Base-by-base conservation (phyloP, 2,329 filamentous ascomycete species). In the Neofusicoccum ribis region DNA sequence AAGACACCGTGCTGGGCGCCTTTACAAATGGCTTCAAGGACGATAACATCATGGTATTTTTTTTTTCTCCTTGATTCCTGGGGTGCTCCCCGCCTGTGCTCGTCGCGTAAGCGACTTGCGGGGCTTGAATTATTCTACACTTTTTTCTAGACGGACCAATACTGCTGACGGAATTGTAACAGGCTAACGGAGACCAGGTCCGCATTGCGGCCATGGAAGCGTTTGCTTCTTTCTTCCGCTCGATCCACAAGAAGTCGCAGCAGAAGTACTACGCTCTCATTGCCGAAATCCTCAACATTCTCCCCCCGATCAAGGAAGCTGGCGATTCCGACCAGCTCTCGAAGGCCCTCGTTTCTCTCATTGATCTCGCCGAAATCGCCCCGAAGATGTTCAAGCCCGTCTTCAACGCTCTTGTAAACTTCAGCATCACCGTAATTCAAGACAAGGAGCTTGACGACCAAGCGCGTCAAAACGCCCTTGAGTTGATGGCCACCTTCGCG, bases 401-500 rank as follows among this genome's bases (percentile, higher is more conserved):
- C n/a, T 99, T 99, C 82, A 90, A 91, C 74, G 93, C 92, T 73
- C 85, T 99, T 3, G 94, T 98, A 60, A 89, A 91, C 71, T 97
- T 99, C 80, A 94, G 90, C 76, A 89, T 98, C 67, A 92, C 91
- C 6, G 93, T 98, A 65, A 91, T 99, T 70, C 91, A 96, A 72
- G 94, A 99, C 77, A 98, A 98, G 81, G 93, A 98, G 67, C 85
- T 99, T 23, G 90, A 89, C 68, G 93, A 97, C 73, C 86, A 93
- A 70, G 91, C 92, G 67, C 89, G 95, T 67, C 95, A 99, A 78
- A 98, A 98, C 75, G 93, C 94, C 0, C 84, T 99, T 47, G 95
- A 99, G 78, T 86, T 99, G 64, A 97, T 99, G 92, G 93, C 93
- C 31, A 99, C 95, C 0, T 99, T 99, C 77, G 93, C 94, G 69